A percentile compares a stretch with the other conserved stretches of the same genome.
Conservation (phyloP, 176 grass and related monocot species). For the Pontederia crassipes region DNA sequence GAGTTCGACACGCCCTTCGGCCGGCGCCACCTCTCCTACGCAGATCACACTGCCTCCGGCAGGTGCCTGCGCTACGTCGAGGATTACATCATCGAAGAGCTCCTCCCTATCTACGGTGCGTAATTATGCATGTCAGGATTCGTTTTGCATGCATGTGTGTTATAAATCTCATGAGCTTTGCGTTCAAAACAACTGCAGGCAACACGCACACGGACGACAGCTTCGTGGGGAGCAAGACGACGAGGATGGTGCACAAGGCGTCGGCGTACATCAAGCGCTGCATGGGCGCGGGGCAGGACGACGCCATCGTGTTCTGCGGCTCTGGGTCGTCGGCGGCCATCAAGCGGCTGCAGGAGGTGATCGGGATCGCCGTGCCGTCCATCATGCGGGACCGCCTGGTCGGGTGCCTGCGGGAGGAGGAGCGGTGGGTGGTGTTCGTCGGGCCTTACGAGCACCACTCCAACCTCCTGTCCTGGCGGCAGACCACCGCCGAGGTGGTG, state of each 20-base stretch:
- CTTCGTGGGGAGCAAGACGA: slow-evolving; percentile 70
- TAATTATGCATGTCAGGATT: slow-evolving; percentile 2
- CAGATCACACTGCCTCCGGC: slow-evolving; percentile 73
- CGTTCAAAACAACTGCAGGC: slow-evolving; percentile 15
- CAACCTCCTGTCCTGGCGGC: slow-evolving; percentile 77
- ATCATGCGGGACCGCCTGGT: slow-evolving; percentile 4
- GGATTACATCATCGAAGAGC: slow-evolving; percentile 51
- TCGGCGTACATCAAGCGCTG: slow-evolving; percentile 57
- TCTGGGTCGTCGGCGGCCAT: slow-evolving; percentile 55
- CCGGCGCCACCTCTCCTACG: slow-evolving; percentile 44
- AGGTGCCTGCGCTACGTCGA: slow-evolving; percentile 55
- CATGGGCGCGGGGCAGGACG: slow-evolving; percentile 40
- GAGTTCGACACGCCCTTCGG: slow-evolving; percentile 78
- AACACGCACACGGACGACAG: slow-evolving; percentile 85
- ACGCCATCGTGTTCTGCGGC: slow-evolving; percentile 63
- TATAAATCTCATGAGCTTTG: not conserved
- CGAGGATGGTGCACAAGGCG: slow-evolving; percentile 40
- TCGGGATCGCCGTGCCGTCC: slow-evolving; percentile 35
- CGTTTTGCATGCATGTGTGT: no score
- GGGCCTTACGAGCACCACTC: slow-evolving; percentile 85
- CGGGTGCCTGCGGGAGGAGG: slow-evolving; percentile 24
- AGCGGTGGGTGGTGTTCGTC: slow-evolving; percentile 74
- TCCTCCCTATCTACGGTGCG: slow-evolving; percentile 65
- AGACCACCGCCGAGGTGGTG: slow-evolving; percentile 57
- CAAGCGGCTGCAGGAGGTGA: slow-evolving; percentile 75